Percentiles rank a stretch among this genome's conserved stretches.
These are phyloP conservation scores for Chenopodium quinoa DNA, from an alignment of 148 eudicot species.

Conservation along the genomic window DNA sequence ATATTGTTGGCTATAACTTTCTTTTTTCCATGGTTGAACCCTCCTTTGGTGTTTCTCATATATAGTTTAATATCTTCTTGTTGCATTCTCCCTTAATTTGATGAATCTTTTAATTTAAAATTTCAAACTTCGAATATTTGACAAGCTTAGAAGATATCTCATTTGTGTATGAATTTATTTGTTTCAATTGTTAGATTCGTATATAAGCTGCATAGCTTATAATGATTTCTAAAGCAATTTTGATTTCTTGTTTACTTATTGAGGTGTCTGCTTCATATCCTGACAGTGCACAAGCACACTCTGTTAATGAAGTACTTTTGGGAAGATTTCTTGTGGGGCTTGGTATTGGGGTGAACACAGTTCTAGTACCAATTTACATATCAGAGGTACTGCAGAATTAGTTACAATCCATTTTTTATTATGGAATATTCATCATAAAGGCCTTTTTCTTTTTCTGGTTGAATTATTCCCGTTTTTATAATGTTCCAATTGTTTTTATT, in stretches of 20 bases:
- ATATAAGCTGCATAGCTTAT: neutral
- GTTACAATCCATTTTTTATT: neutral
- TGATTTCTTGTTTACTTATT: neutral
- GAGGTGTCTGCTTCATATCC: constrained; percentile 5
- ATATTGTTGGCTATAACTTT: neutral
- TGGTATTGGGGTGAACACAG: constrained; percentile 86
- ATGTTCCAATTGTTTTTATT: neutral
- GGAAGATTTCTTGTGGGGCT: constrained; percentile 89
- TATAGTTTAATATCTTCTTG: too few species aligned
- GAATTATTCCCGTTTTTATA: neutral
- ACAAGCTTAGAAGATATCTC: neutral
- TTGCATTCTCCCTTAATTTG: neutral
- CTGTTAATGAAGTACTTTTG: constrained; percentile 60
- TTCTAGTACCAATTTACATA: constrained; percentile 76
- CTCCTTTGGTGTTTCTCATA: neutral
- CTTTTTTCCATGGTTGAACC: too few species aligned
- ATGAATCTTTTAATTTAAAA: too few species aligned
- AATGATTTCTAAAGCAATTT: neutral
- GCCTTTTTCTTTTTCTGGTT: neutral
- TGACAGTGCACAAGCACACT: constrained; percentile 80
- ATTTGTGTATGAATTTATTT: neutral
- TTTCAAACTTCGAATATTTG: too few species aligned
- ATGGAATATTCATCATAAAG: neutral
- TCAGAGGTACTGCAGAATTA: constrained; percentile 60
- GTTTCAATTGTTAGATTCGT: neutral